Evolutionary conservation across 225 moss, liverwort and hornwort genomes (phyloP).

Genomic region (Lunularia cruciata): DNA sequence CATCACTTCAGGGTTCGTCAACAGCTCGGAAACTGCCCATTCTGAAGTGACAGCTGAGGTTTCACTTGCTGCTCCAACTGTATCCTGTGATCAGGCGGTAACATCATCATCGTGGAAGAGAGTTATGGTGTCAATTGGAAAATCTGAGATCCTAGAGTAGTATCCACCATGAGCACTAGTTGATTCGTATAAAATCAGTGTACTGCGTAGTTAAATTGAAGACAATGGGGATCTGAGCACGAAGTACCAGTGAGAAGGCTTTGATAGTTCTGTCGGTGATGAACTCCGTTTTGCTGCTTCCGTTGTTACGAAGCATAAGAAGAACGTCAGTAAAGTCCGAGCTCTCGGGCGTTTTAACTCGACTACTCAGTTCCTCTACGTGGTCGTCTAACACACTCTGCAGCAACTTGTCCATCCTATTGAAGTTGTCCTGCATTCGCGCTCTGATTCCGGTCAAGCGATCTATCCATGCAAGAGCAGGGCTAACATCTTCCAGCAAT

Average conservation of each 20-base stretch:
- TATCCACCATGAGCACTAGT: too few species aligned
- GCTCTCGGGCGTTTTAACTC: constrained; percentile 7
- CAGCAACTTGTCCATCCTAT: constrained; percentile 12
- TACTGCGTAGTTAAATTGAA: too few species aligned
- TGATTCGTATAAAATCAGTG: too few species aligned
- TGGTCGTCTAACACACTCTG: constrained; percentile 9
- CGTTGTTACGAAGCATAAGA: constrained; percentile 6
- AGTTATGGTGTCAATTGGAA: too few species aligned
- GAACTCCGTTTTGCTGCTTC: background rate
- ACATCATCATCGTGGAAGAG: too few species aligned
- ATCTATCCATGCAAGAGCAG: constrained; percentile 32
- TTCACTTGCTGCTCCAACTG: background rate
- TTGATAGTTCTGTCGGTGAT: constrained; percentile 11
- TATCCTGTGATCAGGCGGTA: background rate
- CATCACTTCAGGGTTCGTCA: background rate
- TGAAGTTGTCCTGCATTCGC: constrained; percentile 13
- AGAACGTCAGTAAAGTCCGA: constrained; percentile 29
- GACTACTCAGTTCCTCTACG: background rate
- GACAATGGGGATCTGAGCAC: too few species aligned
- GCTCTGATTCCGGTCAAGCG: constrained; percentile 21
- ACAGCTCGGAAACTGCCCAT: background rate
- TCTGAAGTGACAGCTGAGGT: background rate
- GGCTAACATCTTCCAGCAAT: constrained; percentile 23
- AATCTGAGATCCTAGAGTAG: too few species aligned
- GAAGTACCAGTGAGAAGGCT: constrained; percentile 19